Evolutionary conservation across 192 early-diverging fungal species (phyloP).

Genomic region (Linnemannia exigua): DNA sequence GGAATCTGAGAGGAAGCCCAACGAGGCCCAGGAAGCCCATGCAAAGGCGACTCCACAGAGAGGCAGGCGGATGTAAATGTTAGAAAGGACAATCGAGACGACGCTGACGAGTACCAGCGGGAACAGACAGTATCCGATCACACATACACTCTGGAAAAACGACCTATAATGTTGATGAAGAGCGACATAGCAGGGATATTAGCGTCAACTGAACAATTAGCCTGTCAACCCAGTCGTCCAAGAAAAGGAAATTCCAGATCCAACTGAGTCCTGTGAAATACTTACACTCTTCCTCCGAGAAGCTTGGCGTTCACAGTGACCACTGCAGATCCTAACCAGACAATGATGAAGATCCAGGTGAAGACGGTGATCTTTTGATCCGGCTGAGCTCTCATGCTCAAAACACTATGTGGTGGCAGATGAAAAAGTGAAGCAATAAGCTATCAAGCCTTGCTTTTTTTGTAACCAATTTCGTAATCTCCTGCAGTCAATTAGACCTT

Average conservation of each 20-base stretch:
- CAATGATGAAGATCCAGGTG: conserved; percentile 93
- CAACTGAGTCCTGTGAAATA: background rate
- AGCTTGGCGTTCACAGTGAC: conserved; percentile 98
- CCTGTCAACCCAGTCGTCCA: background rate
- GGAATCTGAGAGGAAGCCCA: conserved; percentile 92
- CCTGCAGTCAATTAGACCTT: background rate
- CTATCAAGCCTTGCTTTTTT: background rate
- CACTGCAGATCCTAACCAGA: conserved; percentile 94
- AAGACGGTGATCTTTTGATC: conserved; percentile 91
- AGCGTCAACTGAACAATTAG: background rate
- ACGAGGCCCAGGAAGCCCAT: conserved; percentile 94
- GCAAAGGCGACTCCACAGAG: conserved; percentile 82
- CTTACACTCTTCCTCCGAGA: conserved; percentile 91
- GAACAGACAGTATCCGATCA: conserved; percentile 97
- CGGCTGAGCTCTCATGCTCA: conserved; percentile 82
- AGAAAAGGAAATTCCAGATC: conserved; percentile 8
- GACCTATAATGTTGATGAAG: conserved; percentile 68
- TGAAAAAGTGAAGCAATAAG: conserved; percentile 13
- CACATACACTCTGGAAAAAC: conserved; percentile 97
- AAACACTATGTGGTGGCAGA: conserved; percentile 63
- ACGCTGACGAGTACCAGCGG: conserved; percentile 89
- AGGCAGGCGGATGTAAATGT: conserved; percentile 80
- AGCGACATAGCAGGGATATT: background rate
- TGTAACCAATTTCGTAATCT: background rate
- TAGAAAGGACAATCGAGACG: conserved; percentile 73